A percentile compares a stretch with the other conserved stretches of the same genome.
Evolutionary conservation across 2,329 filamentous ascomycete genomes (phyloP).

Genomic region (Xylaria sp.): DNA sequence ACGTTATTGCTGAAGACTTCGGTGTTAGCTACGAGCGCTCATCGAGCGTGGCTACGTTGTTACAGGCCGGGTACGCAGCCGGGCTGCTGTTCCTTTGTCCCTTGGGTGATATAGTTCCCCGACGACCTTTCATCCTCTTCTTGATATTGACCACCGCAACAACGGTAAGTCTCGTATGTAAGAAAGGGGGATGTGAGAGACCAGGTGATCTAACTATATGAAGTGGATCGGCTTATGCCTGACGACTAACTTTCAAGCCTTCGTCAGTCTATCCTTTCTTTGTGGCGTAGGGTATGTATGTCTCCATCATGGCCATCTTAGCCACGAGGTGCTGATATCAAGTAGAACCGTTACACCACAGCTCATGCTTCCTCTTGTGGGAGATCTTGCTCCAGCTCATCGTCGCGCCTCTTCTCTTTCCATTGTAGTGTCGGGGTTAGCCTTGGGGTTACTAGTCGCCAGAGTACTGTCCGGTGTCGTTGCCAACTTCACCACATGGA

Average conservation of each 20-base stretch:
- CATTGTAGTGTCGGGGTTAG: slow-evolving; percentile 72
- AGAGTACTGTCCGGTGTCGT: slow-evolving; percentile 76
- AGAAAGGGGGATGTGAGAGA: not conserved
- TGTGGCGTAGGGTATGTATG: slow-evolving; percentile 57
- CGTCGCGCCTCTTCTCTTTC: slow-evolving; percentile 71
- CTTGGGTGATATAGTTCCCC: slow-evolving; percentile 68
- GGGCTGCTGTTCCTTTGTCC: slow-evolving; percentile 75
- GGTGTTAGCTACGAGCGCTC: slow-evolving; percentile 70
- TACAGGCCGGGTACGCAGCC: slow-evolving; percentile 75
- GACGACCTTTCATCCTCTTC: slow-evolving; percentile 70
- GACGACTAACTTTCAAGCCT: slow-evolving; percentile 67
- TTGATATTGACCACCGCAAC: slow-evolving; percentile 72
- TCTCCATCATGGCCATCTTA: not conserved
- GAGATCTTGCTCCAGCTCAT: slow-evolving; percentile 72
- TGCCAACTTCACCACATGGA: slow-evolving; percentile 72
- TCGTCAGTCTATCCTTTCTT: slow-evolving; percentile 72
- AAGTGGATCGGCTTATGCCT: slow-evolving; percentile 71
- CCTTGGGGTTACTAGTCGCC: slow-evolving; percentile 74
- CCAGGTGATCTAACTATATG: slow-evolving; percentile 22
- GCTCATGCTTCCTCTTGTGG: slow-evolving; percentile 76
- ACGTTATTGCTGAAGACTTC: slow-evolving; percentile 72
- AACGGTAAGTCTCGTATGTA: slow-evolving; percentile 58
- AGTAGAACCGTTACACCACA: slow-evolving; percentile 54
- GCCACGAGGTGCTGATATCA: slow-evolving; percentile 5
- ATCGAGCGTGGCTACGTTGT: slow-evolving; percentile 69